These are phyloP conservation scores for Ogataea corticis DNA, from an alignment of 805 yeast species.

Conservation along the genomic window DNA sequence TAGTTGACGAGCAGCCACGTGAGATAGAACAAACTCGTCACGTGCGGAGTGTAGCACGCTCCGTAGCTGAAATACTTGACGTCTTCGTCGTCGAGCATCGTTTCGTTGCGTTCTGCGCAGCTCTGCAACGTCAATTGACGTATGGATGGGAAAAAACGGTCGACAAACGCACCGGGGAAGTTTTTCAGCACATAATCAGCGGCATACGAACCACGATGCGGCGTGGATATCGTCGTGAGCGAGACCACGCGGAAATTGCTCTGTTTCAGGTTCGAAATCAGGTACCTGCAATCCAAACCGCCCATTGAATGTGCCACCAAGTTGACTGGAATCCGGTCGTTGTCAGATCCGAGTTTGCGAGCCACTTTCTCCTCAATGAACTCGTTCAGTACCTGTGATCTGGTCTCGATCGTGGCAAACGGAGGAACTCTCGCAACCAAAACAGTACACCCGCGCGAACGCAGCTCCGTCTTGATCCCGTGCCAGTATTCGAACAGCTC, in stretches of 20 bases:
- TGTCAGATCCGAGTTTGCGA: constrained; percentile 25
- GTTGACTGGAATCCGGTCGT: constrained; percentile 55
- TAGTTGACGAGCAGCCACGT: constrained; percentile 64
- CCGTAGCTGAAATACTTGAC: constrained; percentile 85
- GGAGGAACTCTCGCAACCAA: constrained; percentile 80
- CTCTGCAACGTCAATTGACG: constrained; percentile 63
- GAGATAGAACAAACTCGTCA: constrained; percentile 59
- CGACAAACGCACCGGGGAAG: constrained; percentile 21
- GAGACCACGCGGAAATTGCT: constrained; percentile 61
- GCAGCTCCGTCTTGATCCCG: constrained; percentile 68
- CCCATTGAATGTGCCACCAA: constrained; percentile 93
- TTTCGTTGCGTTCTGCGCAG: constrained; percentile 53
- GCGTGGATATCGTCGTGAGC: constrained; percentile 83
- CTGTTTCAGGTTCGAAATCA: constrained; percentile 57
- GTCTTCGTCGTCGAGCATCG: constrained; percentile 52
- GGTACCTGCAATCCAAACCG: constrained; percentile 79
- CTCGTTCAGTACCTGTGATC: constrained; percentile 60
- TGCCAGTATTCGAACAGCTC: constrained; percentile 72
- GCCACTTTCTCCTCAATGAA: constrained; percentile 42
- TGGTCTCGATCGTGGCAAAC: constrained; percentile 67
- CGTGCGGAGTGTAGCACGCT: constrained; percentile 63
- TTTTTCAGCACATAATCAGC: constrained; percentile 63
- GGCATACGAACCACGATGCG: constrained; percentile 83
- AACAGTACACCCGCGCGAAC: constrained; percentile 63
- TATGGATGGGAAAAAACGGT: constrained; percentile 41